A percentile compares a stretch with the other conserved stretches of the same genome.
phyloP scores from a whole-genome alignment of 176 grass and related monocot genomes.

The Musa troglodytarum region DNA sequence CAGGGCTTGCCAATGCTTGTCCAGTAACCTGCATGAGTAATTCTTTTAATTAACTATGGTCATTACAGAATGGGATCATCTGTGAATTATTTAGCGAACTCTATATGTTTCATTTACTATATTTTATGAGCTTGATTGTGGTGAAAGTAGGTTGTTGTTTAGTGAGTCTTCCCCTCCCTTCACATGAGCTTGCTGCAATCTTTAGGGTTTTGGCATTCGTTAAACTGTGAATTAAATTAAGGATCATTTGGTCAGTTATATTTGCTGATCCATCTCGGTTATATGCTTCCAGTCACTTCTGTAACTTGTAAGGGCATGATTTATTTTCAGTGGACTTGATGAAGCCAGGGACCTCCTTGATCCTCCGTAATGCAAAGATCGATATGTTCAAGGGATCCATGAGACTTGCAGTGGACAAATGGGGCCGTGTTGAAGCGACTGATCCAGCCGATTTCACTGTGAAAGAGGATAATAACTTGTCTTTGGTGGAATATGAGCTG shows the following conservation, averaged over 20 bases:
- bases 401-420: conserved; percentile 88
- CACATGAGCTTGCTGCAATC: too few relatives aligned
- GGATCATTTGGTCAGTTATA: background rate
- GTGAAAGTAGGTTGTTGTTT: too few relatives aligned
- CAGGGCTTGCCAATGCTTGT: too few relatives aligned
- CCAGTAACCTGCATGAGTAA: too few relatives aligned
- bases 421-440: conserved; percentile 72
- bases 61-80: too few relatives aligned
- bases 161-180: too few relatives aligned
- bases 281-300: background rate
- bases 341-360: conserved; percentile 51
- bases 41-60: too few relatives aligned
- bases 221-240: background rate
- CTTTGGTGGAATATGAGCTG: conserved; percentile 83
- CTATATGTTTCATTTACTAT: too few relatives aligned
- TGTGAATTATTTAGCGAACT: too few relatives aligned
- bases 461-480: conserved; percentile 85
- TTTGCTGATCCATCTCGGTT: background rate
- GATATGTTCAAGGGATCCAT: conserved; percentile 95
- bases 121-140: too few relatives aligned
- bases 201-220: background rate
- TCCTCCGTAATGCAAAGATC: conserved; percentile 85
- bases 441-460: conserved; percentile 55
- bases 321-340: conserved; percentile 66
- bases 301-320: background rate